Conservation (phyloP, 2,329 filamentous ascomycete species). For the Exophiala sideris region DNA sequence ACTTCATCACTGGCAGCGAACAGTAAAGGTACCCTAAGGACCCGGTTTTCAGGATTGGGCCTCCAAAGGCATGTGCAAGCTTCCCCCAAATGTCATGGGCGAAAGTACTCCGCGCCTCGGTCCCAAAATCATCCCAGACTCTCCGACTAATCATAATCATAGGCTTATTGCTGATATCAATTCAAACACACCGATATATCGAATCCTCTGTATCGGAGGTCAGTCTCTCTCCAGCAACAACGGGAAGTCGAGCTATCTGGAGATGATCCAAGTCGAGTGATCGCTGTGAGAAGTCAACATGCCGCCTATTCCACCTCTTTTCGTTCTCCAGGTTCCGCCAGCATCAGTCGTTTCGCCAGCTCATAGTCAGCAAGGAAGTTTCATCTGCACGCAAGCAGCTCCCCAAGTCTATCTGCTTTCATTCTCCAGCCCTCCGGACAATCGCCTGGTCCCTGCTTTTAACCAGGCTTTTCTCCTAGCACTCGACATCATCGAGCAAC, state of each 20-base stretch:
- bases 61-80: no score
- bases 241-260: no score
- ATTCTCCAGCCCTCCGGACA: constrained; percentile 69
- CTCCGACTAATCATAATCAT: neutral
- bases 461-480: constrained; percentile 65
- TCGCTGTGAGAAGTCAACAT: constrained; percentile 3
- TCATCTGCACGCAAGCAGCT: constrained; percentile 61
- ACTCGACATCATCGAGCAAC: constrained; percentile 70
- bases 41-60: neutral
- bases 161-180: no score
- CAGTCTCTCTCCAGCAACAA: no score
- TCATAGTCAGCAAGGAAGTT: constrained; percentile 43
- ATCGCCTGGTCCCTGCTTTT: constrained; percentile 68
- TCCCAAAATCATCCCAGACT: neutral
- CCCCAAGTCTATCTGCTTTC: constrained; percentile 68
- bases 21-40: neutral
- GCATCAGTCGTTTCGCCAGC: constrained; percentile 31
- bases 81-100: no score
- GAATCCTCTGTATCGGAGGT: neutral
- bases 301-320: constrained; percentile 42
- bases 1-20: neutral
- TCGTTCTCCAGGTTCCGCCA: constrained; percentile 57
- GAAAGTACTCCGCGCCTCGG: neutral
- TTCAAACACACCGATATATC: neutral
- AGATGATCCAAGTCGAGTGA: no score